phyloP scores from a whole-genome alignment of 176 grass and related monocot species.

The Avena sativa region DNA sequence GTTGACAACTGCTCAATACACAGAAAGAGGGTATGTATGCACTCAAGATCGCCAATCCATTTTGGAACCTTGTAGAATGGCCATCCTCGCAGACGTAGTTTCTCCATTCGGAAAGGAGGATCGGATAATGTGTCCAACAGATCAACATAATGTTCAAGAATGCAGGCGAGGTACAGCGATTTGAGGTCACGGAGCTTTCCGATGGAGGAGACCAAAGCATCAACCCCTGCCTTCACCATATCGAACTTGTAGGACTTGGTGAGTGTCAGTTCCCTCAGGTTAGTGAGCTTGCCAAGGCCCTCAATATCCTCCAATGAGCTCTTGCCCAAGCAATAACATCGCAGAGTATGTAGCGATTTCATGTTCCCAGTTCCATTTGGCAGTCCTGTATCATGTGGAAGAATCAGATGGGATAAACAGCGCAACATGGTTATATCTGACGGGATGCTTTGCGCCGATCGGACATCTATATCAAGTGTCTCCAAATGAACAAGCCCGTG shows the following conservation, averaged over 20 bases:
- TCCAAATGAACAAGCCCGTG: not conserved
- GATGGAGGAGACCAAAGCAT: slow-evolving; percentile 3
- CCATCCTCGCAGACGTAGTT: not conserved
- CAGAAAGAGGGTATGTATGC: not conserved
- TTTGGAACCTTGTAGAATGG: not conserved
- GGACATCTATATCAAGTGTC: slow-evolving; percentile 2
- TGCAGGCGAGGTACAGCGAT: not conserved
- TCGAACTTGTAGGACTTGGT: not conserved
- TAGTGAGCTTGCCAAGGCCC: slow-evolving; percentile 2
- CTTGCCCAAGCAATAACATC: not conserved
- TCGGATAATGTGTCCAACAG: not conserved
- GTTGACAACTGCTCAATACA: not conserved
- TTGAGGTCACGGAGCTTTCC: not conserved
- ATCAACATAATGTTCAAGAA: not conserved
- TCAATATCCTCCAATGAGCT: slow-evolving; percentile 4
- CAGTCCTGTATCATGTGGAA: not conserved
- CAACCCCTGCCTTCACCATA: slow-evolving; percentile 11
- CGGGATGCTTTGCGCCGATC: not conserved
- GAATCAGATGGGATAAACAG: not conserved
- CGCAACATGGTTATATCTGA: not conserved
- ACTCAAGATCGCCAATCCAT: slow-evolving; percentile 5
- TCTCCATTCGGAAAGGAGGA: not conserved
- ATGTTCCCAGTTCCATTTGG: slow-evolving; percentile 1
- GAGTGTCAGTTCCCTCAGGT: not conserved
- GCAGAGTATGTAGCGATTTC: not conserved